Evolutionary conservation across 1,284 basidiomycete genomes (phyloP).

Genomic region (Trametes versicolor): DNA sequence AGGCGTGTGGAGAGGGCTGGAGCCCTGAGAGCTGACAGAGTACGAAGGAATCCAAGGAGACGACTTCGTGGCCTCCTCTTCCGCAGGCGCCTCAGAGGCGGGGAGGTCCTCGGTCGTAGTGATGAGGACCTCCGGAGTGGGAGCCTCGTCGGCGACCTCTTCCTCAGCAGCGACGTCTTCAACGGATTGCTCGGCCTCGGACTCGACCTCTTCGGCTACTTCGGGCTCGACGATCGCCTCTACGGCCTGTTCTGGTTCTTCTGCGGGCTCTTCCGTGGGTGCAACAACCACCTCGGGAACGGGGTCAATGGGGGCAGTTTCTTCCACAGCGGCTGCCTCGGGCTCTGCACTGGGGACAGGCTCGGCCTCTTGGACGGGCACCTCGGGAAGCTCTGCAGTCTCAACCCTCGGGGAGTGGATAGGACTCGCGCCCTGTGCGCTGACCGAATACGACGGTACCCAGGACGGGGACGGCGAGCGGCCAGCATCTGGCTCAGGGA

Average conservation of each 20-base stretch:
- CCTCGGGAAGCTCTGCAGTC: constrained; percentile 22
- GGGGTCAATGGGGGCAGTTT: background rate
- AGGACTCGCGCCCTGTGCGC: constrained; percentile 30
- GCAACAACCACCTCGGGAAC: background rate
- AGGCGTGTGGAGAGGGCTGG: constrained; percentile 26
- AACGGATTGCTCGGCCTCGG: constrained; percentile 5
- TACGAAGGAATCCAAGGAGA: constrained; percentile 43
- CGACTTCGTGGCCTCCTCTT: constrained; percentile 26
- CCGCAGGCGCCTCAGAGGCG: constrained; percentile 17
- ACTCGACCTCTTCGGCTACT: constrained; percentile 8
- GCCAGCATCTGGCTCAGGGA: constrained; percentile 13
- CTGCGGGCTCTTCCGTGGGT: constrained; percentile 10
- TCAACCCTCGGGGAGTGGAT: constrained; percentile 26
- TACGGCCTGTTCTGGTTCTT: constrained; percentile 6
- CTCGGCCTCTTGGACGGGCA: constrained; percentile 7
- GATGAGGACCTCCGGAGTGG: constrained; percentile 12
- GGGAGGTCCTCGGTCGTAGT: constrained; percentile 18
- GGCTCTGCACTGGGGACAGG: background rate
- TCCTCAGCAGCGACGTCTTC: constrained; percentile 12
- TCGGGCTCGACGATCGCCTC: constrained; percentile 12
- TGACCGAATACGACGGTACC: constrained; percentile 35
- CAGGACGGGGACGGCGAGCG: constrained; percentile 40
- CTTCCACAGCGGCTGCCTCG: background rate
- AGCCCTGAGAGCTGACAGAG: constrained; percentile 27
- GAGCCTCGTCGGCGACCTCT: constrained; percentile 14